phyloP scores from a whole-genome alignment of 2,329 filamentous ascomycete genomes.

The Basipetospora chlamydospora region DNA sequence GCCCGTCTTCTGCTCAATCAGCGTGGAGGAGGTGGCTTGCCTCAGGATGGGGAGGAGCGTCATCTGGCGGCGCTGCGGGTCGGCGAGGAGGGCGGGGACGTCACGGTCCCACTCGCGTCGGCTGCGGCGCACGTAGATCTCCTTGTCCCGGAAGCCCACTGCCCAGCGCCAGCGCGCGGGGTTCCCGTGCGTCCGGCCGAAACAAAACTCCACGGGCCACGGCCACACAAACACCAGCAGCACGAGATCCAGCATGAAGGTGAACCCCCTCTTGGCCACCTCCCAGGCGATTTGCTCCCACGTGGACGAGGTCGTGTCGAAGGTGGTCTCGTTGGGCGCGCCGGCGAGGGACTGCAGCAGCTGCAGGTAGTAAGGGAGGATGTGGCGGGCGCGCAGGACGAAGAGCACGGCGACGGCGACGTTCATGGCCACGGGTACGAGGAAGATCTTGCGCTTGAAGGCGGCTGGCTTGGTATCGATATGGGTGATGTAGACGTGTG shows the following conservation, averaged over 20 bases:
- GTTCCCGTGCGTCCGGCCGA: conserved; percentile 40
- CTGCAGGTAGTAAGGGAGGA: conserved; percentile 57
- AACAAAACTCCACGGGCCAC: conserved; percentile 60
- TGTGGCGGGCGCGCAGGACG: conserved; percentile 51
- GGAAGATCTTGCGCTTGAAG: conserved; percentile 73
- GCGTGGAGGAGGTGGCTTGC: conserved; percentile 52
- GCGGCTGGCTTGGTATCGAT: conserved; percentile 55
- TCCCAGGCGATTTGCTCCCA: conserved; percentile 42
- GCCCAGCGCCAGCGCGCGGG: conserved; percentile 60
- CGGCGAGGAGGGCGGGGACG: neutral
- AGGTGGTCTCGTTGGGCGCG: conserved; percentile 49
- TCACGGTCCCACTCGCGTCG: conserved; percentile 44
- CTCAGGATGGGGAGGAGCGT: conserved; percentile 48
- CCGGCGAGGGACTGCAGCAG: conserved; percentile 52
- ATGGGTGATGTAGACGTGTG: conserved; percentile 72
- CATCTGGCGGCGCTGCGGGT: conserved; percentile 22
- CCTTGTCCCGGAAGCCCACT: conserved; percentile 62
- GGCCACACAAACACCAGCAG: conserved; percentile 54
- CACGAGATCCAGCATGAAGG: conserved; percentile 61
- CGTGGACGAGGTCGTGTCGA: conserved; percentile 41
- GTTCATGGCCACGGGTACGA: conserved; percentile 68
- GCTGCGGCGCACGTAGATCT: conserved; percentile 70
- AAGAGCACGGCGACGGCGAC: conserved; percentile 49
- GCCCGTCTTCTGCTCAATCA: conserved; percentile 65
- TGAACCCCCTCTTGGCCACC: conserved; percentile 43